These are phyloP conservation scores for Sphaerostilbella broomeana DNA, from an alignment of 2,329 filamentous ascomycete genomes.

Conservation along the genomic window DNA sequence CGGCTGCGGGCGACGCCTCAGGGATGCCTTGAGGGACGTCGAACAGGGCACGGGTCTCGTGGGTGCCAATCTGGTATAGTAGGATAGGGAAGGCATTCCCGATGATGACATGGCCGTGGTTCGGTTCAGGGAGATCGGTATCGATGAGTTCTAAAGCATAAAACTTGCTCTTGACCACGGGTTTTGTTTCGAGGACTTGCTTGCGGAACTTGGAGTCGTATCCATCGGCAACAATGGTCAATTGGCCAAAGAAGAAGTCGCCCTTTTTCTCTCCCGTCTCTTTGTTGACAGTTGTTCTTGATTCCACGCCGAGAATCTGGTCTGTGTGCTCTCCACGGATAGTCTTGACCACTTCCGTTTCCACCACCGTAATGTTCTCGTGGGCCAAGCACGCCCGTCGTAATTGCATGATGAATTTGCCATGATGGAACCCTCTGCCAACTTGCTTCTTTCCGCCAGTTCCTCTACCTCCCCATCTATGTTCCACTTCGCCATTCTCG, in stretches of 20 bases:
- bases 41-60: conserved; percentile 84
- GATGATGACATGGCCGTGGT: conserved; percentile 84
- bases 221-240: conserved; percentile 88
- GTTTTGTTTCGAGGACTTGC: conserved; percentile 59
- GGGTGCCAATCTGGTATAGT: conserved; percentile 93
- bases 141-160: conserved; percentile 91
- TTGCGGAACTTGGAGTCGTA: conserved; percentile 91
- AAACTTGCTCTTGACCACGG: conserved; percentile 77
- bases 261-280: conserved; percentile 46
- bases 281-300: conserved; percentile 52
- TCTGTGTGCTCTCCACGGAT: conserved; percentile 62
- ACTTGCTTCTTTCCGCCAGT: conserved; percentile 43
- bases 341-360: conserved; percentile 75
- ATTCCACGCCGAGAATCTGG: conserved; percentile 78
- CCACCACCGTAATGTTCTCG: conserved; percentile 81
- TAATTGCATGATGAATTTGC: conserved; percentile 80
- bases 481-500: conserved; percentile 36
- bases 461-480: conserved; percentile 29
- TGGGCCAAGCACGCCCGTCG: conserved; percentile 67
- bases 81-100: conserved; percentile 70
- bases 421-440: conserved; percentile 86
- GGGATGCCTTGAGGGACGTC: conserved; percentile 77
- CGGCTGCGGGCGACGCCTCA: conserved; percentile 63
- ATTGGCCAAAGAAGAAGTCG: conserved; percentile 79
- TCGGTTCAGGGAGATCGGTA: conserved; percentile 65